Conservation (phyloP, 768 basidiomycete genomes). For the Amanita muscaria region DNA sequence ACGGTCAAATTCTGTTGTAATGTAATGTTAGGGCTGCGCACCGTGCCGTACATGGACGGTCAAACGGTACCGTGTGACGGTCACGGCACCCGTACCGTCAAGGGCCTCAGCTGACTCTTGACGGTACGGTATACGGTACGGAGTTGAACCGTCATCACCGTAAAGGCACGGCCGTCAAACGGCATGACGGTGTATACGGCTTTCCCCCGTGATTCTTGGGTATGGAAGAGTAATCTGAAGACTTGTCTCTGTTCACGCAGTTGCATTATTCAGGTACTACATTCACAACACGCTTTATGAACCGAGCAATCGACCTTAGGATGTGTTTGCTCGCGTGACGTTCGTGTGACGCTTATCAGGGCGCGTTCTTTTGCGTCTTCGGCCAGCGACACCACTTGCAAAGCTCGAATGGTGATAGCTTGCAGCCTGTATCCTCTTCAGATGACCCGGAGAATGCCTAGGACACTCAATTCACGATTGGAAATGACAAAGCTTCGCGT, state of each 20-base stretch:
- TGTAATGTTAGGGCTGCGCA: too few relatives aligned
- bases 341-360: neutral
- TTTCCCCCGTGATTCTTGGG: too few relatives aligned
- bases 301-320: neutral
- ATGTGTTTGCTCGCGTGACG: neutral
- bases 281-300: too few relatives aligned
- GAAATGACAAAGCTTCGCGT: neutral
- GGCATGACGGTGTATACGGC: too few relatives aligned
- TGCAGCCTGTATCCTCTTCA: neutral
- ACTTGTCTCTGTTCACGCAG: neutral
- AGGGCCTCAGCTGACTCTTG: too few relatives aligned
- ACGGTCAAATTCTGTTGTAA: too few relatives aligned
- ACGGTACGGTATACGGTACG: too few relatives aligned
- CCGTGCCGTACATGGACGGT: too few relatives aligned
- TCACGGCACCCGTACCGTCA: too few relatives aligned
- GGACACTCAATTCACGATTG: neutral
- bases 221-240: slow-evolving; percentile 35
- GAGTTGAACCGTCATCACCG: too few relatives aligned
- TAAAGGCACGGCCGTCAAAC: too few relatives aligned
- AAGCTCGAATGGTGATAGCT: slow-evolving; percentile 1
- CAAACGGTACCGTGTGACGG: too few relatives aligned
- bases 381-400: neutral
- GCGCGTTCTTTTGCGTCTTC: neutral
- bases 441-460: neutral
- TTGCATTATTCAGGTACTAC: neutral